Evolutionary conservation across 2,329 filamentous ascomycete species (phyloP).

Genomic region (Fusarium oligoseptatum): DNA sequence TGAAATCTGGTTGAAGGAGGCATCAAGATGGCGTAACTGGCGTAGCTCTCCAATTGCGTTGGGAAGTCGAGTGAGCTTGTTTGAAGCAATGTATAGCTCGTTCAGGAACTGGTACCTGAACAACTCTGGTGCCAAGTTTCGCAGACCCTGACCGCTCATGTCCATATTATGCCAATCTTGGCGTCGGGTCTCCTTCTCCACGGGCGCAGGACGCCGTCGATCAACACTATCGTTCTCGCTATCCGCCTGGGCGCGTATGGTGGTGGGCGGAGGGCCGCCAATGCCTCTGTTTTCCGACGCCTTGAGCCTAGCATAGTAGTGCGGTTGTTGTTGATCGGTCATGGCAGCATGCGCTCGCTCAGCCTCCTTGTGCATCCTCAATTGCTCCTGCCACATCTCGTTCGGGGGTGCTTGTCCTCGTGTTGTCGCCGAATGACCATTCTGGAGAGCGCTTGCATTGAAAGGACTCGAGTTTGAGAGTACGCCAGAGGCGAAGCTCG

Average conservation of each 20-base stretch:
- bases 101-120: constrained; percentile 92
- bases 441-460: constrained; percentile 66
- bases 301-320: constrained; percentile 80
- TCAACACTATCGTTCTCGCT: constrained; percentile 69
- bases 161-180: constrained; percentile 96
- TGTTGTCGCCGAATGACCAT: constrained; percentile 65
- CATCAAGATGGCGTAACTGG: constrained; percentile 84
- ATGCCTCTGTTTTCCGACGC: constrained; percentile 78
- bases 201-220: constrained; percentile 72
- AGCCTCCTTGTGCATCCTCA: constrained; percentile 83
- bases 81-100: constrained; percentile 93
- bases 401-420: constrained; percentile 67
- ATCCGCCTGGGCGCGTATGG: constrained; percentile 62
- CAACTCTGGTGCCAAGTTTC: constrained; percentile 81
- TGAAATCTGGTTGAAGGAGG: constrained; percentile 87
- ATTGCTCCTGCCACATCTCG: constrained; percentile 89
- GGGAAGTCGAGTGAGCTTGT: constrained; percentile 87
- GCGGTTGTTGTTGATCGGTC: constrained; percentile 73
- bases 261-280: constrained; percentile 64
- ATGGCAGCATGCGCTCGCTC: constrained; percentile 80
- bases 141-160: constrained; percentile 94
- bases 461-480: constrained; percentile 75
- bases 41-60: constrained; percentile 85
- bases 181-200: constrained; percentile 74
- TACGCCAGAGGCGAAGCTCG: constrained; percentile 54